These are phyloP conservation scores for Mariannaea sp. DNA, from an alignment of 2,329 filamentous ascomycete species.

Conservation along the genomic window DNA sequence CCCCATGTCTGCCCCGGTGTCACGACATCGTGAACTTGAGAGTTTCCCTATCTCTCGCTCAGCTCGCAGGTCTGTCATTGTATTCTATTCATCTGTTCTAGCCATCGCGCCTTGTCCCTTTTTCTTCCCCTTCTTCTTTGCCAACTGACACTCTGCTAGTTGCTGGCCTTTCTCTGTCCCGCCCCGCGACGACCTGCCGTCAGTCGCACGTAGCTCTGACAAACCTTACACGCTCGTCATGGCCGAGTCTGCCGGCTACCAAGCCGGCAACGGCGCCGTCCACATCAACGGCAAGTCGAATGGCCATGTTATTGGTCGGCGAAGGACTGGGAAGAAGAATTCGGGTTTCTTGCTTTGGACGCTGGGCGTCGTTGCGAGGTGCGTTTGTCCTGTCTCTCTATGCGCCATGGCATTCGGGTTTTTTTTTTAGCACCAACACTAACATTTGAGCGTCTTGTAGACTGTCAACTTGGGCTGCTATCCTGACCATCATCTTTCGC, in stretches of 20 bases:
- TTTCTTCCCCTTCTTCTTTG: too few relatives aligned
- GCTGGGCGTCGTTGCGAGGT: slow-evolving; percentile 61
- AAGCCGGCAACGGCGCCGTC: slow-evolving; percentile 48
- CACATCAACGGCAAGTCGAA: slow-evolving; percentile 43
- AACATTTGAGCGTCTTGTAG: slow-evolving; percentile 51
- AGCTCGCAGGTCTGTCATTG: slow-evolving; percentile 14
- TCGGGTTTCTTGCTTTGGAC: slow-evolving; percentile 44
- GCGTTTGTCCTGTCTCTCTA: slow-evolving; percentile 30
- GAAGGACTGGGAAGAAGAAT: slow-evolving; percentile 29
- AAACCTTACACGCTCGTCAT: slow-evolving; percentile 37
- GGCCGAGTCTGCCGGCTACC: slow-evolving; percentile 42
- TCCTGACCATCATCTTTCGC: slow-evolving; percentile 79
- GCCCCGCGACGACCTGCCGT: slow-evolving; percentile 17
- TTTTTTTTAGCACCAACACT: slow-evolving; percentile 10
- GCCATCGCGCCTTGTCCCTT: slow-evolving; percentile 11
- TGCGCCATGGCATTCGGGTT: too few relatives aligned
- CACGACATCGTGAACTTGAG: slow-evolving; percentile 23
- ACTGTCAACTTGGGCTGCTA: slow-evolving; percentile 82
- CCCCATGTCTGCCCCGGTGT: background rate
- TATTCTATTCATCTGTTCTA: slow-evolving; percentile 9
- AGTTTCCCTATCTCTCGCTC: slow-evolving; percentile 18
- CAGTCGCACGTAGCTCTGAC: slow-evolving; percentile 18
- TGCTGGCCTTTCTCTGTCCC: slow-evolving; percentile 21
- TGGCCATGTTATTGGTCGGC: slow-evolving; percentile 35
- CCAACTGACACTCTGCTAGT: slow-evolving; percentile 14